These are phyloP conservation scores for Podaxis sp. DNA, from an alignment of 768 basidiomycete species.

Conservation along the genomic window DNA sequence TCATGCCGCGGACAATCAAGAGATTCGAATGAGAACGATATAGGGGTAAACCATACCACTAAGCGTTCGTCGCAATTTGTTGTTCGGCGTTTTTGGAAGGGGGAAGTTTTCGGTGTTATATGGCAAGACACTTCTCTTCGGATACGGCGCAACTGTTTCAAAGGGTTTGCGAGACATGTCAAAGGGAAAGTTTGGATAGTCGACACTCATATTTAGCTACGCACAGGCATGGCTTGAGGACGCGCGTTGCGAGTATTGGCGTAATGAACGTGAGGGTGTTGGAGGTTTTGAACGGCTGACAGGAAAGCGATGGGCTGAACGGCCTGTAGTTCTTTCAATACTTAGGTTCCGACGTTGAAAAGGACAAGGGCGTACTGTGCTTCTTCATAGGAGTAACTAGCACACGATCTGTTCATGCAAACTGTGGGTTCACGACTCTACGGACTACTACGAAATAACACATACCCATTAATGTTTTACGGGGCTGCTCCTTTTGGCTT, in stretches of 20 bases:
- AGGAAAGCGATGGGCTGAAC: background rate
- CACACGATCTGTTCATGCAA: constrained; percentile 12
- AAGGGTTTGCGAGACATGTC: background rate
- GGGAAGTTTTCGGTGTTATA: background rate
- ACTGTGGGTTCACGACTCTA: background rate
- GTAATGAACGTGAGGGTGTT: constrained; percentile 3
- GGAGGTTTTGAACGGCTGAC: constrained; percentile 1
- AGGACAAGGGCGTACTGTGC: constrained; percentile 15
- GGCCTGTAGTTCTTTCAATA: background rate
- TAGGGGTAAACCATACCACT: constrained; percentile 6
- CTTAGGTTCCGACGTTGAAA: background rate
- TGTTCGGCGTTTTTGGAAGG: constrained; percentile 2
- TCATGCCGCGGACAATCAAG: background rate
- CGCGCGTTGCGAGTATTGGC: constrained; percentile 8
- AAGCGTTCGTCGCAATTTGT: constrained; percentile 8
- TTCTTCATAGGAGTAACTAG: constrained; percentile 15
- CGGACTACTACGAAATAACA: background rate
- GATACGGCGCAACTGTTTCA: constrained; percentile 9
- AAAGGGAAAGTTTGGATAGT: background rate
- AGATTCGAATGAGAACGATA: background rate
- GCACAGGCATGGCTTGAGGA: constrained; percentile 2
- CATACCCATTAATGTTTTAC: constrained; percentile 16
- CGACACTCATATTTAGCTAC: background rate
- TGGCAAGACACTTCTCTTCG: constrained; percentile 4
- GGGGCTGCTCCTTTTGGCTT: background rate